Evolutionary conservation across 176 grass and related monocot species (phyloP).

Genomic region (Dactylis glomerata): DNA sequence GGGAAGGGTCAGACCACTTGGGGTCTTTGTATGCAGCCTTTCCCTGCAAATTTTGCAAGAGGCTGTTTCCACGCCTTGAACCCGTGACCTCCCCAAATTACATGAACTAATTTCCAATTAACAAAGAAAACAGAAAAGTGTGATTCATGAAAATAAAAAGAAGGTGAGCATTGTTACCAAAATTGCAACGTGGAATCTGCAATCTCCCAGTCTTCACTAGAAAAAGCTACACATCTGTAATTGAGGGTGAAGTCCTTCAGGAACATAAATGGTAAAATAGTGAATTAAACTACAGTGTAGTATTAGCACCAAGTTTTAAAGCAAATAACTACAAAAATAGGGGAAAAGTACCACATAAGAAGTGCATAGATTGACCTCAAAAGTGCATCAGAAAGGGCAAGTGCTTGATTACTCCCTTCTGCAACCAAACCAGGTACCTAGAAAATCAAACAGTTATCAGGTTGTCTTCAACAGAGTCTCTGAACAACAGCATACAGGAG

Average conservation of each 20-base stretch:
- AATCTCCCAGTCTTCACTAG: slow-evolving; percentile 88
- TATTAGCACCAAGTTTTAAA: slow-evolving; percentile 3
- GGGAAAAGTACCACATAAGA: slow-evolving; percentile 42
- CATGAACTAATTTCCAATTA: not conserved
- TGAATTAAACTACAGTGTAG: slow-evolving; percentile 9
- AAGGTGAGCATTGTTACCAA: slow-evolving; percentile 48
- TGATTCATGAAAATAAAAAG: slow-evolving; percentile 21
- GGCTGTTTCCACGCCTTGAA: too few species aligned
- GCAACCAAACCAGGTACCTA: slow-evolving; percentile 88
- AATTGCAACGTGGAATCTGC: slow-evolving; percentile 97
- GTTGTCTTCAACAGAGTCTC: not conserved
- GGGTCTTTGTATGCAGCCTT: too few species aligned
- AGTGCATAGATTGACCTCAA: slow-evolving; percentile 77
- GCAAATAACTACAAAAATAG: slow-evolving; percentile 29
- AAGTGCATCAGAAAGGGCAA: slow-evolving; percentile 87
- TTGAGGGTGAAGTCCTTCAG: slow-evolving; percentile 25
- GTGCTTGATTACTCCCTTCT: slow-evolving; percentile 72
- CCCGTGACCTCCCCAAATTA: not conserved
- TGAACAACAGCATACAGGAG: not conserved
- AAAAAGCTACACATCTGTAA: slow-evolving; percentile 73
- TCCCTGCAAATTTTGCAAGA: too few species aligned
- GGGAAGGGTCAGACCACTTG: too few species aligned
- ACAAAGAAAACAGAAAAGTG: not conserved
- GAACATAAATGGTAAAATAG: slow-evolving; percentile 1
- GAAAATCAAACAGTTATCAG: slow-evolving; percentile 32